A percentile compares a stretch with the other conserved stretches of the same genome.
Conservation (phyloP, 2,329 filamentous ascomycete species). For the Aspergillus uvarum region DNA sequence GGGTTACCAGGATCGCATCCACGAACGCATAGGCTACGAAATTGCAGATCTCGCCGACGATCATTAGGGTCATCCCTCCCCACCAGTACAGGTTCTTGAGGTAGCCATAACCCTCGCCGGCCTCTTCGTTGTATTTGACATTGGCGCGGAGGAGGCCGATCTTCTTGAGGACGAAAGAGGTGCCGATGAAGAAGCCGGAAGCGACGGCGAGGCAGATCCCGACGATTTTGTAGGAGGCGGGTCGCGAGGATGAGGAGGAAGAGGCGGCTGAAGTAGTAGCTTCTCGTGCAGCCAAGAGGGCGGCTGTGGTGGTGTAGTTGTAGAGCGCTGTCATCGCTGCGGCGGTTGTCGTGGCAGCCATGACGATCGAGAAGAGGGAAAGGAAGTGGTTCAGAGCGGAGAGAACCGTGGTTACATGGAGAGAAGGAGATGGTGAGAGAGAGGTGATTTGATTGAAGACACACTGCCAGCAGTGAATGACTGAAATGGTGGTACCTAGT, state of each 20-base stretch:
- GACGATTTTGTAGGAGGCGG: constrained; percentile 73
- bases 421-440: background rate
- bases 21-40: constrained; percentile 97
- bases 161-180: constrained; percentile 96
- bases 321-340: background rate
- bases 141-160: constrained; percentile 87
- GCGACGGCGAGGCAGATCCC: constrained; percentile 82
- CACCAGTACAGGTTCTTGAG: constrained; percentile 96
- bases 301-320: constrained; percentile 34
- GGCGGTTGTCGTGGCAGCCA: background rate
- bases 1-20: constrained; percentile 92
- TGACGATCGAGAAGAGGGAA: background rate
- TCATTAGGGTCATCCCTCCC: constrained; percentile 95
- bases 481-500: too few relatives aligned
- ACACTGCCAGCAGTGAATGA: background rate
- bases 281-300: constrained; percentile 18
- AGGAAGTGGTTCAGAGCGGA: background rate
- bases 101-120: constrained; percentile 95
- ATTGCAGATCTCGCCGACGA: constrained; percentile 93
- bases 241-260: constrained; percentile 39
- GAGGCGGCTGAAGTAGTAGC: background rate
- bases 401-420: background rate
- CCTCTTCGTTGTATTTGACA: constrained; percentile 92
- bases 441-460: background rate
- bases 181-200: constrained; percentile 89